phyloP scores from a whole-genome alignment of 2,329 filamentous ascomycete genomes.

The Alternaria sp. region DNA sequence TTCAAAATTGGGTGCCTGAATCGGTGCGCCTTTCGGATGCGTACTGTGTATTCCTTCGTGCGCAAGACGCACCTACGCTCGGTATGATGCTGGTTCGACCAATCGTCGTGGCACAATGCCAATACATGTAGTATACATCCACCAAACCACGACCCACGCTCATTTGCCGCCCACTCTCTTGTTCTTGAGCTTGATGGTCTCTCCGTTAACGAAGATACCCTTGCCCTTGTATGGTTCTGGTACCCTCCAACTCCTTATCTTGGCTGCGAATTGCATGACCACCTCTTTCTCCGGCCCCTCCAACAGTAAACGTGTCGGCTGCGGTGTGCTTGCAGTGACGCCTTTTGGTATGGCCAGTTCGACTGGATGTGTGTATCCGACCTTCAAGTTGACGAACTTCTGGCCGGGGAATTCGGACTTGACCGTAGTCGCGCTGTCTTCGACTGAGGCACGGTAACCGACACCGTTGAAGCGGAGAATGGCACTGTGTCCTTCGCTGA shows the following conservation, averaged over 20 bases:
- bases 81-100: not conserved
- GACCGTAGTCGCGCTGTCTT: constrained; percentile 73
- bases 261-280: constrained; percentile 88
- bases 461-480: constrained; percentile 93
- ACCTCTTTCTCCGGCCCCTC: constrained; percentile 87
- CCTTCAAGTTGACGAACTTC: constrained; percentile 89
- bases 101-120: not conserved
- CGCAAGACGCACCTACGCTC: not conserved
- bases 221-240: constrained; percentile 99
- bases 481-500: constrained; percentile 94
- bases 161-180: constrained; percentile 67
- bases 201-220: constrained; percentile 96
- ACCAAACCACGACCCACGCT: constrained; percentile 3
- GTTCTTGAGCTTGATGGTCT: constrained; percentile 97
- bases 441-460: constrained; percentile 89
- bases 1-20: not conserved
- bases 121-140: constrained; percentile 26
- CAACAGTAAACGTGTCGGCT: constrained; percentile 88
- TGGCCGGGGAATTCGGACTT: constrained; percentile 76
- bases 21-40: not conserved
- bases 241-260: constrained; percentile 84
- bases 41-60: not conserved
- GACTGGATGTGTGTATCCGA: constrained; percentile 95
- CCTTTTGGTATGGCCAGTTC: constrained; percentile 84
- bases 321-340: constrained; percentile 84